Evolutionary conservation across 1,139 yeast species (phyloP), one percentile per base, ranked within the genome.

Genomic region (Yamadazyma atlantica): DNA sequence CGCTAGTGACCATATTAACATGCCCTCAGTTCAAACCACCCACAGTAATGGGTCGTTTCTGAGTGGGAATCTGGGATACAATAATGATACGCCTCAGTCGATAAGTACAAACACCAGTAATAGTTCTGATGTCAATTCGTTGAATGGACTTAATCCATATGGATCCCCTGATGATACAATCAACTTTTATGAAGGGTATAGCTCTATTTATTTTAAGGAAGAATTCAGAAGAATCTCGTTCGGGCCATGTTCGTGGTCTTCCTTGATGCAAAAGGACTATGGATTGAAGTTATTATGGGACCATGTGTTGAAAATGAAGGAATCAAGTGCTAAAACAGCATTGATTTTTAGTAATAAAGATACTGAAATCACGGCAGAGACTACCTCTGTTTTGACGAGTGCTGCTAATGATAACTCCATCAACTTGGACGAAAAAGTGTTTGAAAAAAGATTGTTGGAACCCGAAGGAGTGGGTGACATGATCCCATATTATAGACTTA

Each of bases 211-310:
- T 41, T 52, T 62, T 6, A 61, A 66, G 29, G 67, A 60, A 34
- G 33, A 32, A 1, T 29, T 22, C 15, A 53, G 72, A 31, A 53
- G 72, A 36, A 55, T 68, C 23, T 70, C 69, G 39, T 69, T 66
- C 50, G 80, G 80, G 0, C 79, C 80, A 0, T 64, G 74, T 38
- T 54, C 78, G 0, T 73, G 78, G 76, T 51, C 71, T 2, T 63
- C 78, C 0, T 36, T 73, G 16, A 58, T 77, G 57, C 67, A 68
- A 41, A 69, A 69, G 39, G 85, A 80, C 50, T 64, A 63, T 1
- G 78, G 66, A 16, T 54, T 75, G 26, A 54, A 59, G 13, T 34
- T 58, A 14, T 49, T 66, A 12, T 65, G 69, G 69, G 57, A 61
- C 23, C 55, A 57, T 41, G 50, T 66, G 11, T 31, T 55, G 15